phyloP scores from a whole-genome alignment of 1,284 basidiomycete species.

The Moesziomyces globuligerus region DNA sequence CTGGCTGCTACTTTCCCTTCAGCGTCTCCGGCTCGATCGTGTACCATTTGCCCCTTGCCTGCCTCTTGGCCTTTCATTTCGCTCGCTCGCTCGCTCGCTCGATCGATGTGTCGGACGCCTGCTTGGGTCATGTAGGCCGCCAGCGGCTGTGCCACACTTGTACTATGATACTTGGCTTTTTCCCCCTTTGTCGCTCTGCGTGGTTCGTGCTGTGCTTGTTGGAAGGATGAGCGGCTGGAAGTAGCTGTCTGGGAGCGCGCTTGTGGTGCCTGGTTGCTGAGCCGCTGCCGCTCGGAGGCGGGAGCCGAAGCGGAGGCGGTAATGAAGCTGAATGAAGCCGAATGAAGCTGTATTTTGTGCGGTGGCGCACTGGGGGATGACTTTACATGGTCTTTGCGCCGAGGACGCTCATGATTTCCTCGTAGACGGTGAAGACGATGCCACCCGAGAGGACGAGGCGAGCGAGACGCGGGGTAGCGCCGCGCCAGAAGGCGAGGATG shows the following conservation, averaged over 20 bases:
- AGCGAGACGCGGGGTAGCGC: slow-evolving; percentile 74
- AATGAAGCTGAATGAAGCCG: too few relatives aligned
- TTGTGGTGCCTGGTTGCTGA: too few relatives aligned
- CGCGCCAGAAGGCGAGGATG: slow-evolving; percentile 88
- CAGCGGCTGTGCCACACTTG: slow-evolving; percentile 25
- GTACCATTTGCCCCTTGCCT: not conserved
- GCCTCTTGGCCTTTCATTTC: not conserved
- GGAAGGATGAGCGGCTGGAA: too few relatives aligned
- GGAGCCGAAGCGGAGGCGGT: too few relatives aligned
- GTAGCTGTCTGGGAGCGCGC: too few relatives aligned
- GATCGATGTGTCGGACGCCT: slow-evolving; percentile 24
- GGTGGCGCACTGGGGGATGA: too few relatives aligned
- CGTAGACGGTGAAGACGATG: slow-evolving; percentile 85
- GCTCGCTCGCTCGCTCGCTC: not conserved
- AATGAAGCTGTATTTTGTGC: too few relatives aligned
- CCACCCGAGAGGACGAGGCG: slow-evolving; percentile 82
- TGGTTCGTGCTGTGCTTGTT: too few relatives aligned
- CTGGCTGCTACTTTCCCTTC: not conserved
- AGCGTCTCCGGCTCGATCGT: not conserved
- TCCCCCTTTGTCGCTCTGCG: not conserved
- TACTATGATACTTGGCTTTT: slow-evolving; percentile 34
- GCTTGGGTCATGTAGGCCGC: slow-evolving; percentile 5
- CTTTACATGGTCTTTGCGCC: slow-evolving; percentile 44
- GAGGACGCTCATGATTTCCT: slow-evolving; percentile 53
- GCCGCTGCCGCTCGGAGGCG: too few relatives aligned